Conservation (phyloP, 2,329 filamentous ascomycete species). For the Scedosporium dehoogii region DNA sequence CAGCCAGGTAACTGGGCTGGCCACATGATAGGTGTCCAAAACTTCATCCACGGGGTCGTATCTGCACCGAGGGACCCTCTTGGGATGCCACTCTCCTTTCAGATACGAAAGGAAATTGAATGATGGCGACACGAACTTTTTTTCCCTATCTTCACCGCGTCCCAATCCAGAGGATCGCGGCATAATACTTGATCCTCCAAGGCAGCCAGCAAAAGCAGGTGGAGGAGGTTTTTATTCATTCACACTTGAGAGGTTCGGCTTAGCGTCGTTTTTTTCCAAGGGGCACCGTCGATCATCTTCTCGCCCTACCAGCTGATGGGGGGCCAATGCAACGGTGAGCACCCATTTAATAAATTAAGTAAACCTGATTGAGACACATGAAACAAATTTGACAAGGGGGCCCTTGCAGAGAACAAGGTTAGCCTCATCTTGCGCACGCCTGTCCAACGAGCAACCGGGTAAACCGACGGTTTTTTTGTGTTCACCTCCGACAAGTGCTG, state of each 20-base stretch:
- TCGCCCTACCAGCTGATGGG: conserved; percentile 5
- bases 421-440: neutral
- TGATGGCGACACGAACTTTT: neutral
- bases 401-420: neutral
- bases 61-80: neutral
- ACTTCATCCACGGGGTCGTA: neutral
- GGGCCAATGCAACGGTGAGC: neutral
- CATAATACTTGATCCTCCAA: no score
- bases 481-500: neutral
- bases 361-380: conserved; percentile 1
- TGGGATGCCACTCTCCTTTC: neutral
- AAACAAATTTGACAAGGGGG: conserved; percentile 1
- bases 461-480: neutral
- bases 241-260: neutral
- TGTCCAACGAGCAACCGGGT: conserved; percentile 1
- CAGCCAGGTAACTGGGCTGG: neutral
- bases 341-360: conserved; percentile 1
- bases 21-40: neutral
- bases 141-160: neutral
- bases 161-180: neutral
- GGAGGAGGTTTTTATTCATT: neutral
- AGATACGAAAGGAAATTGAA: neutral
- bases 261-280: neutral
- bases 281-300: neutral
- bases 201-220: no score